Percentiles rank a stretch among this genome's conserved stretches.
Conservation (phyloP, 306 rosid genomes). For the Inga leiocalycina region DNA sequence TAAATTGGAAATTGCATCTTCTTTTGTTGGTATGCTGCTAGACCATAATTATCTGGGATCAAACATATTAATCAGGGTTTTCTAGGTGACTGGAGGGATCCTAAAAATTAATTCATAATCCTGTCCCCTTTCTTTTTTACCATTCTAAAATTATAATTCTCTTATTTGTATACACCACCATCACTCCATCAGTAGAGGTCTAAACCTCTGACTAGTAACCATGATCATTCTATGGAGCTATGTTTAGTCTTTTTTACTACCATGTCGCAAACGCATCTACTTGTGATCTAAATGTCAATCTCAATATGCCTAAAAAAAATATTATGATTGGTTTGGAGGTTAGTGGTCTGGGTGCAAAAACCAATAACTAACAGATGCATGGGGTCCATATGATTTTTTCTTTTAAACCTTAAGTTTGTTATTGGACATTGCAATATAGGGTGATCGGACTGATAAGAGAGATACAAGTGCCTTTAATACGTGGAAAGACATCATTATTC, state of each 20-base stretch:
- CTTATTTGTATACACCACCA: neutral
- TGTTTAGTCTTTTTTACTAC: neutral
- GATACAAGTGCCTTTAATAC: constrained; percentile 88
- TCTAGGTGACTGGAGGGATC: neutral
- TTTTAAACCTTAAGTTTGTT: constrained; percentile 22
- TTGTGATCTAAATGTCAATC: neutral
- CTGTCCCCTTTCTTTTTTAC: neutral
- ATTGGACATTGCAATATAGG: constrained; percentile 58
- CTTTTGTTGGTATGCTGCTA: constrained; percentile 2
- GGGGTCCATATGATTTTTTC: neutral
- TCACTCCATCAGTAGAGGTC: neutral
- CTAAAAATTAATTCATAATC: constrained; percentile 4
- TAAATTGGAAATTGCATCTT: neutral
- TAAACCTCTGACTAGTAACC: neutral
- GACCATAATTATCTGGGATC: neutral
- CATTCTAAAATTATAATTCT: neutral
- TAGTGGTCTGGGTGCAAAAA: neutral
- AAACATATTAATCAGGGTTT: constrained; percentile 33
- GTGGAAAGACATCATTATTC: constrained; percentile 96
- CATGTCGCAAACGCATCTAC: neutral
- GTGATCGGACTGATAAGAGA: constrained; percentile 96
- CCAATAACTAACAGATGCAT: constrained; percentile 5
- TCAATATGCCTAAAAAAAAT: neutral
- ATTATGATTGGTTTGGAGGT: neutral
- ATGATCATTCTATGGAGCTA: neutral